Evolutionary conservation across 345 rosid species (phyloP).

Genomic region (Salix arbutifolia): DNA sequence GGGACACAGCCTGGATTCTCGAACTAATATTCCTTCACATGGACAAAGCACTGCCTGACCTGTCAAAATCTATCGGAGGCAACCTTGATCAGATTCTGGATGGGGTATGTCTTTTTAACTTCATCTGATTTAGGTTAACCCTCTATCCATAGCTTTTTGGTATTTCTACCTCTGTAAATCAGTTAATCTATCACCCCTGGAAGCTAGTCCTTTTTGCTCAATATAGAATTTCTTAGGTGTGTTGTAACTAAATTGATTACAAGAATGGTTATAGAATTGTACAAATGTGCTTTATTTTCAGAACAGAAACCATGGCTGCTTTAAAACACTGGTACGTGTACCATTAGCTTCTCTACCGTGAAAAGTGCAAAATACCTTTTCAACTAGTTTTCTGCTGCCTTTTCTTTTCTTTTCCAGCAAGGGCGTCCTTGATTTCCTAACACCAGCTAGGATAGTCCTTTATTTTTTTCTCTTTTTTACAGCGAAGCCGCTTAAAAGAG

Average conservation of each 20-base stretch:
- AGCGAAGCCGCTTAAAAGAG: too few relatives aligned
- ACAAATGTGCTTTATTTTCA: not conserved
- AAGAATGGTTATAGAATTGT: constrained; percentile 1
- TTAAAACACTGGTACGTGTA: not conserved
- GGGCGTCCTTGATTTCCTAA: too few relatives aligned
- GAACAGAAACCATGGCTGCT: not conserved
- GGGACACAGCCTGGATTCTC: constrained; percentile 25
- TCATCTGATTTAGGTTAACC: constrained; percentile 3
- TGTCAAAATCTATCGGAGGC: constrained; percentile 1
- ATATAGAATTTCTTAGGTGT: not conserved
- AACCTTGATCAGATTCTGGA: not conserved
- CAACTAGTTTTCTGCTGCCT: not conserved
- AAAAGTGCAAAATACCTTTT: not conserved
- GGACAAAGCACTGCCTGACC: constrained; percentile 12
- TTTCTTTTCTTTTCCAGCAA: too few relatives aligned
- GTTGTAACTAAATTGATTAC: not conserved
- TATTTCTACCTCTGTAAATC: not conserved
- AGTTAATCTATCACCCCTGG: not conserved
- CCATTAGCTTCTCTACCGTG: too few relatives aligned
- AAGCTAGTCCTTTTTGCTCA: not conserved
- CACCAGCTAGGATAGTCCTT: too few relatives aligned
- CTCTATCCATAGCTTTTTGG: not conserved
- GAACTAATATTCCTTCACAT: constrained; percentile 8
- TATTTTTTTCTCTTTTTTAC: too few relatives aligned
- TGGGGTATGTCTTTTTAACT: not conserved